Evolutionary conservation across 257 asterid species (phyloP).

Genomic region (Primulina tabacum): DNA sequence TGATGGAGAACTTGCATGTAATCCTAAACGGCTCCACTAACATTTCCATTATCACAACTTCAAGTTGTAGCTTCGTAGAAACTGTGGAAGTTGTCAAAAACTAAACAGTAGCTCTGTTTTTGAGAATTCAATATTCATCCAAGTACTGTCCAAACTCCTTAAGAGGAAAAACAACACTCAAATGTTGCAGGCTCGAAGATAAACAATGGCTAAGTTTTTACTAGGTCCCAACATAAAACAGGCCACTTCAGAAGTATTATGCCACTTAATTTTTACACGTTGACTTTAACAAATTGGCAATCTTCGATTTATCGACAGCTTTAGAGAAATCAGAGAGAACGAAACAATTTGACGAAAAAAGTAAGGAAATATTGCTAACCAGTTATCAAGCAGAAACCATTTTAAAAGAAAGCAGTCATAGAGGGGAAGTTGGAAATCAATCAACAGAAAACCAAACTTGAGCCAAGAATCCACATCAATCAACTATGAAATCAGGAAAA

Average conservation of each 20-base stretch:
- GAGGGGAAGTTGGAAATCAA: not conserved
- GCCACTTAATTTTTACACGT: too few species aligned
- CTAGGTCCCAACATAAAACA: not conserved
- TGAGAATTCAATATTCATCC: constrained; percentile 95
- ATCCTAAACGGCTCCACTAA: too few species aligned
- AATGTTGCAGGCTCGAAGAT: constrained; percentile 15
- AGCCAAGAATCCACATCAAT: not conserved
- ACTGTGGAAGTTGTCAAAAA: constrained; percentile 56
- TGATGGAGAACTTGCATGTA: too few species aligned
- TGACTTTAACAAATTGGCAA: not conserved
- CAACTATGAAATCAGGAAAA: not conserved
- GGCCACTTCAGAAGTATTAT: not conserved
- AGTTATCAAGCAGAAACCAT: not conserved
- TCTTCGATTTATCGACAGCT: too few species aligned
- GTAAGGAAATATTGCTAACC: not conserved
- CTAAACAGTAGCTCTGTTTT: constrained; percentile 83
- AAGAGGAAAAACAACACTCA: constrained; percentile 21
- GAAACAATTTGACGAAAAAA: too few species aligned
- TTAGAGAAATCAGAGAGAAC: not conserved
- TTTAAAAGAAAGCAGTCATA: not conserved
- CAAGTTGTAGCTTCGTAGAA: too few species aligned
- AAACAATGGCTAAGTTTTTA: constrained; percentile 2
- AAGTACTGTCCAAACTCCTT: constrained; percentile 97
- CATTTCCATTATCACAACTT: too few species aligned
- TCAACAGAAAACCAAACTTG: not conserved